Conservation (phyloP, 2,329 filamentous ascomycete genomes). For the Aspergillus pseudoterreus region DNA sequence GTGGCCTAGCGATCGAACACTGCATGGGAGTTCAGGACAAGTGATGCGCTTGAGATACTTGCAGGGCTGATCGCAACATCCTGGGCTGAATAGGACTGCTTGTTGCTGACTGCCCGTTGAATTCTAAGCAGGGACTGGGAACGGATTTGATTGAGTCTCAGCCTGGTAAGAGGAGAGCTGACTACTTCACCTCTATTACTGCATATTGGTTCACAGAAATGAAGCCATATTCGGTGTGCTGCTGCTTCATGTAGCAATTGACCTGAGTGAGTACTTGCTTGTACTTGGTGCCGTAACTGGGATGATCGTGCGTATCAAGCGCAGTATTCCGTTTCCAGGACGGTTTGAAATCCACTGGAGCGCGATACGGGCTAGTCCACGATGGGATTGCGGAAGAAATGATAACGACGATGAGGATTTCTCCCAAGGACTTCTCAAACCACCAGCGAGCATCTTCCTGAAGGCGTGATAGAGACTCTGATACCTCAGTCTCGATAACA, state of each 20-base stretch:
- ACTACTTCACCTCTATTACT: no score
- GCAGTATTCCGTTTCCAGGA: not conserved
- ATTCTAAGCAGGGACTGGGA: not conserved
- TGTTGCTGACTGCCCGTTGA: not conserved
- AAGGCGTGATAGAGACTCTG: not conserved
- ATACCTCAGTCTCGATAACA: slow-evolving; percentile 1
- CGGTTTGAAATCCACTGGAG: not conserved
- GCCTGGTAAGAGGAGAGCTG: not conserved
- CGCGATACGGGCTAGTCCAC: not conserved
- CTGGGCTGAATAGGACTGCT: not conserved
- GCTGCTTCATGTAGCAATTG: no score
- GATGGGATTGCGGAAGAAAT: not conserved
- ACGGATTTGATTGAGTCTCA: not conserved
- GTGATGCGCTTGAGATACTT: not conserved
- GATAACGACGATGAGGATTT: not conserved
- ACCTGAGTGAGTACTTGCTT: no score
- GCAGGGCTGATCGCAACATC: not conserved
- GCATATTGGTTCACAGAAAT: no score
- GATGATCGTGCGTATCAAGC: not conserved
- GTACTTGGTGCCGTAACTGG: no score
- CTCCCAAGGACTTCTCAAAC: slow-evolving; percentile 1
- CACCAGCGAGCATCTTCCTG: slow-evolving; percentile 2
- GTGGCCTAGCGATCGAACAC: not conserved
- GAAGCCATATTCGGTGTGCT: no score
- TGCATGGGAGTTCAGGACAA: slow-evolving; percentile 2